Conservation (phyloP, 2,329 filamentous ascomycete genomes). For the Hypoxylon sp. region DNA sequence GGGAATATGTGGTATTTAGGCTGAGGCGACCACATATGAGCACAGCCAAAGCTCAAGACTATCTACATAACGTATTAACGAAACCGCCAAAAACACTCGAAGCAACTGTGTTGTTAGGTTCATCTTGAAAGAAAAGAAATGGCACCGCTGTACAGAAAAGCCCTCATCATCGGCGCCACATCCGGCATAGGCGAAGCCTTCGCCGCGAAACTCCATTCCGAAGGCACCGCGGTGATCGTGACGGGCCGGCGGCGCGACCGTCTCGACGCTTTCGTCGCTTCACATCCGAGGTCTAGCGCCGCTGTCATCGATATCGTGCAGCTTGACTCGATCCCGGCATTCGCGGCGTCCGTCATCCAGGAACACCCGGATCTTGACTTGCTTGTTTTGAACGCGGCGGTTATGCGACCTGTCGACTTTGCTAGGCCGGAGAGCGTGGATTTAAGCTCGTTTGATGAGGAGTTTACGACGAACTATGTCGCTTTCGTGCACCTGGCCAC, state of each 20-base stretch:
- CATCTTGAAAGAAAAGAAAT: constrained; percentile 53
- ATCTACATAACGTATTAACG: no score
- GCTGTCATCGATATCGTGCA: constrained; percentile 60
- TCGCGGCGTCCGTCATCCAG: constrained; percentile 53
- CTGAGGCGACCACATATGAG: no score
- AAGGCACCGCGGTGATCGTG: constrained; percentile 62
- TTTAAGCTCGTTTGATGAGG: constrained; percentile 56
- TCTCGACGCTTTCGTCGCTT: constrained; percentile 62
- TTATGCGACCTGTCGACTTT: constrained; percentile 63
- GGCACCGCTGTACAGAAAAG: constrained; percentile 65
- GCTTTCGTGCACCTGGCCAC: constrained; percentile 61
- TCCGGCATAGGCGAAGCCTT: constrained; percentile 66
- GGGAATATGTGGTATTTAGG: no score
- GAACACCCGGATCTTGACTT: constrained; percentile 65
- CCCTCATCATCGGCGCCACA: constrained; percentile 66
- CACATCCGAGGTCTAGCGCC: constrained; percentile 54
- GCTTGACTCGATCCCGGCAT: constrained; percentile 56
- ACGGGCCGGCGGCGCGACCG: constrained; percentile 64
- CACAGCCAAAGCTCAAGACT: no score
- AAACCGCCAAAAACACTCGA: no score
- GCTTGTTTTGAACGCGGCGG: constrained; percentile 66
- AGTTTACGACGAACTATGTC: constrained; percentile 64
- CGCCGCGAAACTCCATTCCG: constrained; percentile 55
- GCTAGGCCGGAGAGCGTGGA: constrained; percentile 59
- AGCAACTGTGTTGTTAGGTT: no score